Evolutionary conservation across 2,329 filamentous ascomycete species (phyloP), one percentile per base, ranked within the genome.

Genomic region (Botrytis deweyae): DNA sequence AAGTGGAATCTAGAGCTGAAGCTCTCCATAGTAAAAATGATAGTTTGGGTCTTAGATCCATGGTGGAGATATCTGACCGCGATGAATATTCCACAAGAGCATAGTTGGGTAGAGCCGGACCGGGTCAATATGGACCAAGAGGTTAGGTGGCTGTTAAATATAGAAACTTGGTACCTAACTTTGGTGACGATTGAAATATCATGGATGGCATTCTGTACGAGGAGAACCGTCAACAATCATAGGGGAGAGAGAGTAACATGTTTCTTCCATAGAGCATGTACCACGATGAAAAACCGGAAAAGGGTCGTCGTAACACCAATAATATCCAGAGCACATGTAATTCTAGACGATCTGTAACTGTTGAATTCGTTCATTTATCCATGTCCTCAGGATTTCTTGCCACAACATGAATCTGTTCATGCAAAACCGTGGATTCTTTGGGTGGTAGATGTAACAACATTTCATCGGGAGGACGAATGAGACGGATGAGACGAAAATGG

Each of bases 1-100:
- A 33, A 42, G 66, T 42, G 49, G 66, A 68, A 29, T 29, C 36
- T 29, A 40, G 36, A 68, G 66, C 36, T 33, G 38, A 42, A 58
- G 18, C 36, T 68, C 66, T 55, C 69, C 61, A 65, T 65, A 62
- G 69, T 46, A 52, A 71, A 71, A 55, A 71, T 52, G n/a, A 61
- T 33, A 52, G 44, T 33, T 25, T 38, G 25, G 46, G 69, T 65
- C 59, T 65, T 71, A 55, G 69, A 71, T 65, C 61, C 52, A 63
- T 64, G 62, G 62, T 64, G 58, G 58, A 71, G 59, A 52, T 64
- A 71, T 38, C 69, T 64, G 58, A 46, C 59, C 42, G 69, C 69
- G 44, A 63, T 49, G 20, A 64, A 36, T 64, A 55, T 55, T 40
- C 65, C 63, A 65, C 14, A 61, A 12, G 20, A 33, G 29, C 58